Evolutionary conservation across 371 early-diverging fungal species (phyloP).

Genomic region (Mortierella sp.): DNA sequence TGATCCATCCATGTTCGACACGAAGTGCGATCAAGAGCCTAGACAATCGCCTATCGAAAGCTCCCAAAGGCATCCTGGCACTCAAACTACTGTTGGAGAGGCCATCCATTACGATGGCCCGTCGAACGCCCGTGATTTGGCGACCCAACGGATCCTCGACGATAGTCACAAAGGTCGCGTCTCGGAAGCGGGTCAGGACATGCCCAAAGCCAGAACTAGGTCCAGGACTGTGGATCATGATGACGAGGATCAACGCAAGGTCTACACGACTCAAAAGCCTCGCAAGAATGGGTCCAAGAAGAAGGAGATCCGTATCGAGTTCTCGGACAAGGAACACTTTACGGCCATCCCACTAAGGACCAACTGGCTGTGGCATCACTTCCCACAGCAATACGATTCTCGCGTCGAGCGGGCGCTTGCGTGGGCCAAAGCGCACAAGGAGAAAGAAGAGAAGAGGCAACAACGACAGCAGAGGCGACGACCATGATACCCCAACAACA

Average conservation of each 20-base stretch:
- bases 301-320: conserved; percentile 54
- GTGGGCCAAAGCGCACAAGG: conserved; percentile 46
- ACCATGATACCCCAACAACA: no score
- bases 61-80: no score
- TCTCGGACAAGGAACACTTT: conserved; percentile 38
- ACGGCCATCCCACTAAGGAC: conserved; percentile 38
- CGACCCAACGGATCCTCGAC: conserved; percentile 27
- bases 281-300: conserved; percentile 44
- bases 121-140: conserved; percentile 27
- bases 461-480: conserved; percentile 2
- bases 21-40: not conserved
- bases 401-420: conserved; percentile 38
- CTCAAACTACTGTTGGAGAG: conserved; percentile 8
- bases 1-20: conserved; percentile 10
- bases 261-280: conserved; percentile 48
- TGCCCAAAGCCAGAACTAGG: conserved; percentile 1
- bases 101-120: conserved; percentile 27
- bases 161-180: conserved; percentile 14
- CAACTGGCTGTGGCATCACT: conserved; percentile 54
- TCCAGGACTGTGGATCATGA: conserved; percentile 10
- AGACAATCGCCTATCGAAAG: not conserved
- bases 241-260: conserved; percentile 11
- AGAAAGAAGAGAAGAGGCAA: conserved; percentile 28
- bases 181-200: not conserved
- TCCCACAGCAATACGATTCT: conserved; percentile 53